A percentile compares a stretch with the other conserved stretches of the same genome.
phyloP scores from a whole-genome alignment of 2,329 filamentous ascomycete species.

The Aspergillus sp. region DNA sequence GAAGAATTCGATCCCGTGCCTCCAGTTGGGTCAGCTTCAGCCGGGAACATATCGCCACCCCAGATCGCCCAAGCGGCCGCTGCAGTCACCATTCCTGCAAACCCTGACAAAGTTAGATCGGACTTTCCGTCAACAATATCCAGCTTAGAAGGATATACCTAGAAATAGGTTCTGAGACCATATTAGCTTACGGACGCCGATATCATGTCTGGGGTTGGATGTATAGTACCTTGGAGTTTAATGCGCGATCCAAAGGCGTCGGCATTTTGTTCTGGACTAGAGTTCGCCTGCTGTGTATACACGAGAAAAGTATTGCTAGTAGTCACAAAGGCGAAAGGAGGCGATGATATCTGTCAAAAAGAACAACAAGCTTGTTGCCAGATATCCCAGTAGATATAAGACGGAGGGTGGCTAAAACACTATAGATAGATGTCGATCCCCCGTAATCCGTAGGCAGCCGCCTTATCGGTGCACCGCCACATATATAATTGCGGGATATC shows the following conservation, averaged over 20 bases:
- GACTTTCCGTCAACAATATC: not conserved
- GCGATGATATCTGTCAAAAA: not conserved
- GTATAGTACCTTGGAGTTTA: slow-evolving; percentile 66
- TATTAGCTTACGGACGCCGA: slow-evolving; percentile 13
- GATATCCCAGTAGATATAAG: slow-evolving; percentile 4
- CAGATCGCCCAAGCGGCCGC: slow-evolving; percentile 83
- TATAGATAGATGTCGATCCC: slow-evolving; percentile 21
- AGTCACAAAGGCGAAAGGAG: not conserved
- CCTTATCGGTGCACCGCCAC: slow-evolving; percentile 5
- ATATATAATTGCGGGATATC: not conserved
- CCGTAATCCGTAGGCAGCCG: slow-evolving; percentile 8
- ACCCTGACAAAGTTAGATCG: slow-evolving; percentile 56
- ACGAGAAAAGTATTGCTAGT: not conserved
- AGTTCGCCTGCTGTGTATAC: slow-evolving; percentile 4
- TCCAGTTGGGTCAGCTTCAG: slow-evolving; percentile 73
- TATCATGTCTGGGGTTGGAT: not conserved
- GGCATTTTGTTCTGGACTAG: slow-evolving; percentile 56
- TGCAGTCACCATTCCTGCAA: slow-evolving; percentile 77
- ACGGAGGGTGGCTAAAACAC: not conserved
- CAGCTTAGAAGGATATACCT: slow-evolving; percentile 50
- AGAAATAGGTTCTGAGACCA: slow-evolving; percentile 65
- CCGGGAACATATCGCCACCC: slow-evolving; percentile 81
- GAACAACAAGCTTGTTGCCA: slow-evolving; percentile 1
- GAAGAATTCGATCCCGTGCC: slow-evolving; percentile 46
- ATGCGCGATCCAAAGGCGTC: slow-evolving; percentile 66